phyloP scores from a whole-genome alignment of 2,329 filamentous ascomycete species.

The Fusarium sp. region DNA sequence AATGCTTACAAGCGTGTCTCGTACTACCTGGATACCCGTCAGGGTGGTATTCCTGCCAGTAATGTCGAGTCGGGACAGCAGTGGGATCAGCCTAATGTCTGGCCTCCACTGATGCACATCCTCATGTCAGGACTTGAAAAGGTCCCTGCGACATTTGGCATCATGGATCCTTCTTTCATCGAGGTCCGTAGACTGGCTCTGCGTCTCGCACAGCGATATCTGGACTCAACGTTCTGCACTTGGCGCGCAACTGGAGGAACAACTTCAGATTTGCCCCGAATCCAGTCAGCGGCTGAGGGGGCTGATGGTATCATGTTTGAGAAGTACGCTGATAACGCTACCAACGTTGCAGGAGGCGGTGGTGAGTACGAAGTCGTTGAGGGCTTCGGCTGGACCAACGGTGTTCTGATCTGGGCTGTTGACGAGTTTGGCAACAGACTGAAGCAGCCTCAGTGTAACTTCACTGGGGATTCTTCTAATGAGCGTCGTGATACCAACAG shows the following conservation, averaged over 20 bases:
- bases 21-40: constrained; percentile 59
- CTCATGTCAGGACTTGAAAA: constrained; percentile 70
- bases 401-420: constrained; percentile 72
- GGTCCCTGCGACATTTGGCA: constrained; percentile 65
- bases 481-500: constrained; percentile 46
- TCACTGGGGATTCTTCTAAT: constrained; percentile 55
- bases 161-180: constrained; percentile 62
- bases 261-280: constrained; percentile 61
- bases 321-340: constrained; percentile 71
- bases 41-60: constrained; percentile 69
- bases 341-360: constrained; percentile 69
- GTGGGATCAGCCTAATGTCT: constrained; percentile 77
- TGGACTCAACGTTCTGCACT: constrained; percentile 75
- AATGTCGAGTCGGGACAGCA: constrained; percentile 71
- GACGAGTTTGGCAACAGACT: constrained; percentile 69
- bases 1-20: constrained; percentile 64
- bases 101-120: constrained; percentile 73
- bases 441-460: constrained; percentile 64
- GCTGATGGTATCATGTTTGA: constrained; percentile 73
- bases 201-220: constrained; percentile 69
- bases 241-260: constrained; percentile 74
- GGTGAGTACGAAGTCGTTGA: constrained; percentile 77
- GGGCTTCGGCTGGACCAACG: constrained; percentile 77
- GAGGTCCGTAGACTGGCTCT: constrained; percentile 66
- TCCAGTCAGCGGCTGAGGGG: constrained; percentile 55